These are phyloP conservation scores for Rosa lucieae DNA, from an alignment of 306 rosid genomes.

Conservation along the genomic window DNA sequence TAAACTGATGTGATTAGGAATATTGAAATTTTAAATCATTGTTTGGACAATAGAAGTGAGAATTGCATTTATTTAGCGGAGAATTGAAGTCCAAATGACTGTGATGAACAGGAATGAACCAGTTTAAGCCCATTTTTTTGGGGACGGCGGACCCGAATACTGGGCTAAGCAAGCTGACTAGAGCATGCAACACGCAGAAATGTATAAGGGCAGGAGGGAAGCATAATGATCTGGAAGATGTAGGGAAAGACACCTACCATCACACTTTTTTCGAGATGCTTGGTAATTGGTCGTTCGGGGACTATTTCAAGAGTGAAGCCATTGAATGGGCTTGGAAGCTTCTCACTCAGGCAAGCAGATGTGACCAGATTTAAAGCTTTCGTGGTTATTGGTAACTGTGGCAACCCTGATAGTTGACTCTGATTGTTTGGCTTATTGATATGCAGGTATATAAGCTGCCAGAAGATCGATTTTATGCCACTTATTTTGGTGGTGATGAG, in stretches of 20 bases:
- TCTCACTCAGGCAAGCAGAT: conserved; percentile 64
- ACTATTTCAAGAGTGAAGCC: conserved; percentile 87
- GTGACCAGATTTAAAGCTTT: neutral
- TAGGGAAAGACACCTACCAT: conserved; percentile 97
- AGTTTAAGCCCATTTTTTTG: conserved; percentile 90
- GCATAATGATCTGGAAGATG: conserved; percentile 96
- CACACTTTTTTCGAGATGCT: conserved; percentile 99
- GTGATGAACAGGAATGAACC: conserved; percentile 79
- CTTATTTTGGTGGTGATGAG: conserved; percentile 95
- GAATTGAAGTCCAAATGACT: neutral
- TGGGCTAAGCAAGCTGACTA: conserved; percentile 65
- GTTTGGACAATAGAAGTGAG: neutral
- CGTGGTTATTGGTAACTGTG: neutral
- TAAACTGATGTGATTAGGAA: neutral
- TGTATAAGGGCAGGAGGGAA: conserved; percentile 98
- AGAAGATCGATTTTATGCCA: conserved; percentile 70
- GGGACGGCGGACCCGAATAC: conserved; percentile 91
- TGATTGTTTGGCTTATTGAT: conserved; percentile 13
- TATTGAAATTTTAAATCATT: neutral
- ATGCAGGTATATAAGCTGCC: conserved; percentile 81
- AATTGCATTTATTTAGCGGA: neutral
- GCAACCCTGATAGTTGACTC: neutral
- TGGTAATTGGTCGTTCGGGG: conserved; percentile 98
- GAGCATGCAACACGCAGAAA: conserved; percentile 92
- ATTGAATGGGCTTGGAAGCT: conserved; percentile 95